phyloP scores from a whole-genome alignment of 192 early-diverging fungal genomes.

The Geranomyces michiganensis region DNA sequence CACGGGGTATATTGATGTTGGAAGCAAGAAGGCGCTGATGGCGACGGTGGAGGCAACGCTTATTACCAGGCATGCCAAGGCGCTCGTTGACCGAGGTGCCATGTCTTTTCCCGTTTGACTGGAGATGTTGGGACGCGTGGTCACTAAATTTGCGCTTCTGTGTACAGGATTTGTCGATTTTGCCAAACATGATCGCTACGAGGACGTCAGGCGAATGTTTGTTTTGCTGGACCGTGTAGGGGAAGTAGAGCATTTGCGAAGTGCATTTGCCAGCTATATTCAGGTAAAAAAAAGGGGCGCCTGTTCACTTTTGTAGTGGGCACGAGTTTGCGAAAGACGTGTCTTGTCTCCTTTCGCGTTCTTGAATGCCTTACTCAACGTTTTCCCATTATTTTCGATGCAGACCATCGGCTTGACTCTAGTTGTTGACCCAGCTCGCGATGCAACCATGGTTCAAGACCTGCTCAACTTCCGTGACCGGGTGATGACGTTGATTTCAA shows the following conservation, averaged over 20 bases:
- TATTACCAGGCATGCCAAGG: conserved; percentile 67
- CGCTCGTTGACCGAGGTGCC: conserved; percentile 67
- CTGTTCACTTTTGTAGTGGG: too few species aligned
- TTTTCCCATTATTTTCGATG: too few species aligned
- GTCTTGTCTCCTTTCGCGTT: too few species aligned
- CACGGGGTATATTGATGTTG: conserved; percentile 70
- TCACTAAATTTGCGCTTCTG: neutral
- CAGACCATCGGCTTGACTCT: conserved; percentile 42
- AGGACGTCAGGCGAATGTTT: conserved; percentile 76
- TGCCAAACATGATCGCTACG: conserved; percentile 62
- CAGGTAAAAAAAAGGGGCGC: too few species aligned
- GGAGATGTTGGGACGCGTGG: too few species aligned
- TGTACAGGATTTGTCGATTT: conserved; percentile 70
- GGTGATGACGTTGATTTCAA: conserved; percentile 67
- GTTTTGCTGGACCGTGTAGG: conserved; percentile 68
- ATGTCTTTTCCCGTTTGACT: neutral
- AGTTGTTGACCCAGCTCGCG: conserved; percentile 33
- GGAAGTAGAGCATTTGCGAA: conserved; percentile 67
- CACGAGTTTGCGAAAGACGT: too few species aligned
- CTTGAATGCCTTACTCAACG: too few species aligned
- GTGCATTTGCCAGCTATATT: conserved; percentile 67
- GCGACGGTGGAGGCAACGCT: conserved; percentile 68
- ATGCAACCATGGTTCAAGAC: conserved; percentile 73
- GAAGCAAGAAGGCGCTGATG: conserved; percentile 66
- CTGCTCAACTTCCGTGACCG: conserved; percentile 75